Evolutionary conservation across 306 rosid species (phyloP), one percentile per base, ranked within the genome.

Genomic region (Crotalaria pallida): DNA sequence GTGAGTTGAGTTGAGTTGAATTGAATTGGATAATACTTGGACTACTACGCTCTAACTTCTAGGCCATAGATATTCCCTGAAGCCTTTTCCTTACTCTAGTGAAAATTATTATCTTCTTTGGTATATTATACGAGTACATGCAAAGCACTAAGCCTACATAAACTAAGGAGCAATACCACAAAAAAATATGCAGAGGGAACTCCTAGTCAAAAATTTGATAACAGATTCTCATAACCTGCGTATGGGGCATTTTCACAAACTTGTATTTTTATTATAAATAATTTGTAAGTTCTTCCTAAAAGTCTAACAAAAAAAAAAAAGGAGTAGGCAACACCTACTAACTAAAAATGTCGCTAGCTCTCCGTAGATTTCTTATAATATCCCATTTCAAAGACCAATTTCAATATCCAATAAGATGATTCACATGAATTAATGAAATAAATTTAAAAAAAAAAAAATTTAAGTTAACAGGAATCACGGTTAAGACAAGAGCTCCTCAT

Each of bases 351-450:
- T 10, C 41, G 3, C 67, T 50, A 13, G n/a, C 34, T 15, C 27
- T 55, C 55, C 22, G 8, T 13, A 31, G 26, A 47, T 29, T 58
- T 29, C 10, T 47, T 23, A 47, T 8, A 72, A 72, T 22, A 24
- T 71, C 24, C 24, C 36, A 58, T 44, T 48, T 40, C 58, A 58
- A 38, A 15, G 36, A 44, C 34, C 49, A 45, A 13, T 48, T 36
- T 34, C 63, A 72, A 49, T 60, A 10, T n/a, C 52, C 36, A 63
- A 36, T 60, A 52, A 63, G 12, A 23, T 24, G 48, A 29, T 27
- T 47, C 67, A 17, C 67, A 72, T 51, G 22, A 72, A 61, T 72
- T n/a, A 34, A 57, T 58, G 40, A 56, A 63, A 80, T 74, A 16
- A n/a, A 51, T 29, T 16, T 18, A 63, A 27, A 40, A 56, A 29